Evolutionary conservation across 257 asterid species (phyloP), one percentile per base, ranked within the genome.

Genomic region (Gentiana macrophylla): DNA sequence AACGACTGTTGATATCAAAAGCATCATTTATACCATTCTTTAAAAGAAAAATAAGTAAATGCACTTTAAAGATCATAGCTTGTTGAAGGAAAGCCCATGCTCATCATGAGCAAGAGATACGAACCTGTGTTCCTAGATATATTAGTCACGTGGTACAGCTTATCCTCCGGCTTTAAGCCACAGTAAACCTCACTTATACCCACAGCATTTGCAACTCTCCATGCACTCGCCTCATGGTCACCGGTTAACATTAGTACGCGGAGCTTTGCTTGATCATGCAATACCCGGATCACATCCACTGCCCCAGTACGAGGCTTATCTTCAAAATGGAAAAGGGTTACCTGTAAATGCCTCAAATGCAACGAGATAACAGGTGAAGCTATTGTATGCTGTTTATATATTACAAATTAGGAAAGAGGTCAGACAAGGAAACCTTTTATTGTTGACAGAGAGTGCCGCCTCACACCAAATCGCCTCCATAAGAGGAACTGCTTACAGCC

Each of bases 211-310:
- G 97, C 99, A 52, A 88, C 97, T 65, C 99, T 83, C 84, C 78
- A 55, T 41, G 97, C 99, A 65, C 97, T 92, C 53, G 79, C 77
- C 73, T 92, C 86, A 64, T 92, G 97, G 67, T 92, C 99, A 52
- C 99, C 97, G 36, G 99, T 92, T 64, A 92, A 71, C 99, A 92
- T 92, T 78, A 92, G 75, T 35, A 92, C 94, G 50, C 84, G 94
- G 41, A 88, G 86, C 57, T 85, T 83, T 56, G 84, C 97, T 66
- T 81, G 67, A 52, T 82, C 79, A 70, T 79, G 88, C 73, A 88
- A 75, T 62, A 83, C 74, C 63, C 59, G 81, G 69, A 88, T 74
- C 49, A 85, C 95, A 56, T 92, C 87, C 54, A 63, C 54, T 61
- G 91, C 91, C 67, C 72, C 94, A 57, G 65, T 67, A 45, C 97